Evolutionary conservation across 179 eudicot species (phyloP).

Genomic region (Heliamphora pulchella): DNA sequence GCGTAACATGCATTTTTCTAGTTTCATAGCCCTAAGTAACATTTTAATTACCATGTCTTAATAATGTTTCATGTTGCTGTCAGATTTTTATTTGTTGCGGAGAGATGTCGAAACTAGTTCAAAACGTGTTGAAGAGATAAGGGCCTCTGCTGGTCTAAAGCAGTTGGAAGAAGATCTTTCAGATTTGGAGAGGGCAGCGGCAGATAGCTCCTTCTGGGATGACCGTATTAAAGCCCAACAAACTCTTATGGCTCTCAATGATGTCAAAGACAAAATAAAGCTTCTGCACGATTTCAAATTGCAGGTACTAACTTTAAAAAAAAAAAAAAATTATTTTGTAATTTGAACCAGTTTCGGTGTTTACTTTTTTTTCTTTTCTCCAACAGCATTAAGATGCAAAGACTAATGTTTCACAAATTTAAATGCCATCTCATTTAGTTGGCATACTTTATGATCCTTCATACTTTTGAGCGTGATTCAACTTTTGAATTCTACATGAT

Average conservation of each 20-base stretch:
- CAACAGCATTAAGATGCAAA: background rate
- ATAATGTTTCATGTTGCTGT: conserved; percentile 16
- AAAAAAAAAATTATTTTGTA: background rate
- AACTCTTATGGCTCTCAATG: conserved; percentile 69
- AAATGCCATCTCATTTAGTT: background rate
- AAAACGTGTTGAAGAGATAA: conserved; percentile 68
- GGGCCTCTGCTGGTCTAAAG: conserved; percentile 63
- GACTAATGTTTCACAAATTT: background rate
- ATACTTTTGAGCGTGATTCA: background rate
- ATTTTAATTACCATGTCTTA: conserved; percentile 6
- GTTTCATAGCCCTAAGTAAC: background rate
- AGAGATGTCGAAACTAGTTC: conserved; percentile 63
- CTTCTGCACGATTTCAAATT: conserved; percentile 59
- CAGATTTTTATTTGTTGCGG: conserved; percentile 84
- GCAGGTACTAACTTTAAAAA: conserved; percentile 45
- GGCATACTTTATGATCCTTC: background rate
- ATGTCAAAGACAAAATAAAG: conserved; percentile 73
- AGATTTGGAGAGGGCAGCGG: conserved; percentile 60
- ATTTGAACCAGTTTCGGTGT: background rate
- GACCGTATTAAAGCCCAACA: conserved; percentile 84
- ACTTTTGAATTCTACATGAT: background rate
- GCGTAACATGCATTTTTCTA: background rate
- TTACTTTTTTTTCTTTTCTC: background rate
- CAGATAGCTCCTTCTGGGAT: conserved; percentile 84
- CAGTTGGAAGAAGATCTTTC: conserved; percentile 62